Percentiles rank a stretch among this genome's conserved stretches.
Evolutionary conservation across 495 filamentous ascomycete genomes (phyloP).

Genomic region (Massariosphaeria phaeospora): DNA sequence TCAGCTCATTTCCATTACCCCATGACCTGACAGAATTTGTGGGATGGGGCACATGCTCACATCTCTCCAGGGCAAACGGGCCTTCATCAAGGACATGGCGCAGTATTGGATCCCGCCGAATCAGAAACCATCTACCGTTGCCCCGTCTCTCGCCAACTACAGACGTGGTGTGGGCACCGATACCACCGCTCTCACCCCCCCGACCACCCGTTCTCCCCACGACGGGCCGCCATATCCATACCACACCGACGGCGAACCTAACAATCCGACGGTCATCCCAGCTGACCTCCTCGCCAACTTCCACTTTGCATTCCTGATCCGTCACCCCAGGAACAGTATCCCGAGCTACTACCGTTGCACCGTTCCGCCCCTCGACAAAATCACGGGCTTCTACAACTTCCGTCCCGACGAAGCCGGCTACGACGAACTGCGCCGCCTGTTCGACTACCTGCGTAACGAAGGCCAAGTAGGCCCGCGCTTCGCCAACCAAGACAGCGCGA

Average conservation of each 20-base stretch:
- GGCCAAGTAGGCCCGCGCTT: slow-evolving; percentile 60
- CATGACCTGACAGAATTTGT: not conserved
- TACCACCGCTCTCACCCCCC: slow-evolving; percentile 35
- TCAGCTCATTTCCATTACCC: not conserved
- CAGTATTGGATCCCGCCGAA: slow-evolving; percentile 80
- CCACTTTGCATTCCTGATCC: slow-evolving; percentile 97
- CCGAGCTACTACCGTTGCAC: slow-evolving; percentile 94
- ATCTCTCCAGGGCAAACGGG: slow-evolving; percentile 60
- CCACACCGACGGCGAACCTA: slow-evolving; percentile 50
- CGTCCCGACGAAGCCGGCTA: slow-evolving; percentile 85
- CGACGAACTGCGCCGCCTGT: slow-evolving; percentile 72
- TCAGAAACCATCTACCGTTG: slow-evolving; percentile 59
- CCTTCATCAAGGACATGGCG: slow-evolving; percentile 97
- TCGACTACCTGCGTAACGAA: slow-evolving; percentile 68
- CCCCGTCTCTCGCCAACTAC: slow-evolving; percentile 63
- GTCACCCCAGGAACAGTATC: slow-evolving; percentile 79
- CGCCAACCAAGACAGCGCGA: slow-evolving; percentile 44
- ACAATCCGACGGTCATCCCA: slow-evolving; percentile 83
- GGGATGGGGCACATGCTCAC: slow-evolving; percentile 33
- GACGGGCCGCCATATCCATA: slow-evolving; percentile 51
- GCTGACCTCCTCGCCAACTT: slow-evolving; percentile 61
- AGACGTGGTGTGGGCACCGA: slow-evolving; percentile 60
- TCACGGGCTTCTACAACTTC: slow-evolving; percentile 85
- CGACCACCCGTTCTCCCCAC: slow-evolving; percentile 11
- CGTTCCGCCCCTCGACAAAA: slow-evolving; percentile 72